Base-by-base conservation (phyloP, 257 asterid genomes). In the Thymus mandschuricus region DNA sequence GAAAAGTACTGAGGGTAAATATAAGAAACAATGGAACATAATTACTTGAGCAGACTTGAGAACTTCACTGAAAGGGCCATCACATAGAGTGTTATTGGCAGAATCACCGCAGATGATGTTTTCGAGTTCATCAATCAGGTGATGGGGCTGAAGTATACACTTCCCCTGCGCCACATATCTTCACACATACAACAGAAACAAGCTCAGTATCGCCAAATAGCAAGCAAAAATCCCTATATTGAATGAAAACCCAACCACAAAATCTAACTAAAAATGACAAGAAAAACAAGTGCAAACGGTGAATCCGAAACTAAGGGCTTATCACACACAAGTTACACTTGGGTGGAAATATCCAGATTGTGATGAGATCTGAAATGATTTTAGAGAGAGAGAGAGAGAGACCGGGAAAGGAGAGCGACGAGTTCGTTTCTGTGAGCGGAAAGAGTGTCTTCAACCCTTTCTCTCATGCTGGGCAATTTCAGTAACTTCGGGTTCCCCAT, bases 131-230 rank as follows among this genome's bases (percentile, higher is more conserved):
- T 95, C 98, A 57, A 95, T 70, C 81, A 95, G 81, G 75, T 78
- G 80, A 79, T 92, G 99, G 28, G 99, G 90, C 78, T 95, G 99
- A 80, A 95, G 72, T 64, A 95, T 83, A 70, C 98, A 79, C 84
- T 95, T 95, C 84, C 99, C 99, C 88, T 92, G 98, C 11, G 87
- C 96, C 82, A 90, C 96, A 66, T 87, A 95, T 72, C 99, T 95
- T 75, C 72, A 73, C 66, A 69, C 48, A 57, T 33, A 74, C 49
- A 0, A 60, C 43, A 50, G 44, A 10, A 45, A 3, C 41, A 54
- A 10, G 9, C 13, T 44, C 49, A 44, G n/a, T 8, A 43, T 31
- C 58, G 45, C 6, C 12, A 45, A 4, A 38, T 1, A 72, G 11
- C 11, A 64, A 52, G 6, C n/a, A 68, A 0, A 3, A 65, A 40